Conservation (phyloP, 2,329 filamentous ascomycete species). For the Venturiaceae sp. region DNA sequence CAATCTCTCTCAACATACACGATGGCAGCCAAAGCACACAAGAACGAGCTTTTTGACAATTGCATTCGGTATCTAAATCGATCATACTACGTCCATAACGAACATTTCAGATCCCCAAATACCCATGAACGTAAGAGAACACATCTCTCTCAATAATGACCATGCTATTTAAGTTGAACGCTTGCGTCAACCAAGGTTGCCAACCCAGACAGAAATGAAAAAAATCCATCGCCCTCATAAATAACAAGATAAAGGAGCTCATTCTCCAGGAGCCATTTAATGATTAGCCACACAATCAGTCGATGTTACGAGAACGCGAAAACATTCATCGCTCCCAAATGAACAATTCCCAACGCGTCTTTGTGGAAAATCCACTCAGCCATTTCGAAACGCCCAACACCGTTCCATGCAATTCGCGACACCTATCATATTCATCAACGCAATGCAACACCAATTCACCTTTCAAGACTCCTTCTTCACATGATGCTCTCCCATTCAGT, state of each 20-base stretch:
- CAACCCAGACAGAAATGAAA: too few species aligned
- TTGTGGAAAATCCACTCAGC: neutral
- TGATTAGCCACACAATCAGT: neutral
- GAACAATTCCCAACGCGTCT: neutral
- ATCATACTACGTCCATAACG: neutral
- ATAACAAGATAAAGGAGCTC: neutral
- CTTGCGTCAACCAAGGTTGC: too few species aligned
- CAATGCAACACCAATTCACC: neutral
- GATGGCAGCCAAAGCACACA: too few species aligned
- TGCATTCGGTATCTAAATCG: neutral
- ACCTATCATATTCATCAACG: neutral
- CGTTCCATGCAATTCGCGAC: neutral
- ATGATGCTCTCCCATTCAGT: constrained; percentile 23
- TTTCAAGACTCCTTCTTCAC: too few species aligned
- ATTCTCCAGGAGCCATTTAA: neutral
- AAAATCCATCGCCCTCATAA: neutral
- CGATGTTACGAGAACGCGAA: neutral
- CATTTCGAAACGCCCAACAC: neutral
- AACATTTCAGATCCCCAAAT: neutral
- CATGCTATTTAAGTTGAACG: neutral
- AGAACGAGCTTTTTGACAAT: neutral
- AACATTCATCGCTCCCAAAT: too few species aligned
- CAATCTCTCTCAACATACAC: too few species aligned
- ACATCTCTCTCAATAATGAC: neutral
- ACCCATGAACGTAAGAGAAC: neutral